Evolutionary conservation across 495 filamentous ascomycete genomes (phyloP).

Genomic region (Podospora sp.): DNA sequence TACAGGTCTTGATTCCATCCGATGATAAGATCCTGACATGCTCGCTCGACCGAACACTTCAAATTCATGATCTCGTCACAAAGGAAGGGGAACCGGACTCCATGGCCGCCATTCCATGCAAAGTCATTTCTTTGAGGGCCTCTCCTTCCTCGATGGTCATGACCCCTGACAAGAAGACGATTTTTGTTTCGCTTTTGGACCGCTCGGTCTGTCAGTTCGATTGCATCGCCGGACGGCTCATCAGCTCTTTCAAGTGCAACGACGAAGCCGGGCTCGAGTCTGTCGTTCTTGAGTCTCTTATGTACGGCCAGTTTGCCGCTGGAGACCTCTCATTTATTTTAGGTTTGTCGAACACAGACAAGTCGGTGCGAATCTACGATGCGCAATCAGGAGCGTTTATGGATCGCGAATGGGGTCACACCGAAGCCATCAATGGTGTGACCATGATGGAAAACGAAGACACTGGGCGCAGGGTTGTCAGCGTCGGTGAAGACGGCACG

Average conservation of each 20-base stretch:
- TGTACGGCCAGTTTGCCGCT: constrained; percentile 51
- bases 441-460: constrained; percentile 66
- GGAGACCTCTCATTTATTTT: constrained; percentile 61
- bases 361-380: constrained; percentile 89
- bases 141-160: constrained; percentile 82
- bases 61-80: constrained; percentile 74
- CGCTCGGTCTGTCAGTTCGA: constrained; percentile 78
- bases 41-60: constrained; percentile 83
- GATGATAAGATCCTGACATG: constrained; percentile 74
- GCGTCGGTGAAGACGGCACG: constrained; percentile 79
- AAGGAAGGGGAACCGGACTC: constrained; percentile 67
- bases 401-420: constrained; percentile 90
- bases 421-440: constrained; percentile 83
- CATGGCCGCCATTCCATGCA: constrained; percentile 73
- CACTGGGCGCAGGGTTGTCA: constrained; percentile 61
- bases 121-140: constrained; percentile 77
- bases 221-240: constrained; percentile 66
- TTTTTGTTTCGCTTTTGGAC: constrained; percentile 79
- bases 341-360: constrained; percentile 89
- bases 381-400: constrained; percentile 72
- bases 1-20: constrained; percentile 50
- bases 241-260: constrained; percentile 75
- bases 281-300: constrained; percentile 78
- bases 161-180: constrained; percentile 62
- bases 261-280: constrained; percentile 79